Conservation (phyloP, 257 asterid species). For the Euphrasia confusa region DNA sequence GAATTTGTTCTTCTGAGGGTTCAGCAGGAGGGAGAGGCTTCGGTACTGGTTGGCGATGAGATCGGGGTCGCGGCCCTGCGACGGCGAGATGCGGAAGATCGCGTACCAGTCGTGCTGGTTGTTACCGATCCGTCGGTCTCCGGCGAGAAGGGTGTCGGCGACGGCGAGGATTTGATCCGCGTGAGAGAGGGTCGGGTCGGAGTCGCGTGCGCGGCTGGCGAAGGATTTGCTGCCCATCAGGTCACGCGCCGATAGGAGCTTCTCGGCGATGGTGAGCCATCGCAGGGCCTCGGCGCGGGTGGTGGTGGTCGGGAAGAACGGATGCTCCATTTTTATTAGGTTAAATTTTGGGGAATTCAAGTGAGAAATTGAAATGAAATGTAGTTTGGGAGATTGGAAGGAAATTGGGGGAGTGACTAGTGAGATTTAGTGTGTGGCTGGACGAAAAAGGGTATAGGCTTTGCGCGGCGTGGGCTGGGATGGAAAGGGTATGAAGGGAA, state of each 20-base stretch:
- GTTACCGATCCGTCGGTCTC: constrained; percentile 70
- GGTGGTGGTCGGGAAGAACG: constrained; percentile 65
- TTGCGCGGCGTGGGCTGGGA: not conserved
- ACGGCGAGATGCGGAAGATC: constrained; percentile 63
- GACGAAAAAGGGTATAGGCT: constrained; percentile 35
- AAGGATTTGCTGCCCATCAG: constrained; percentile 75
- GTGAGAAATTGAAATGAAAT: not conserved
- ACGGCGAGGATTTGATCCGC: constrained; percentile 87
- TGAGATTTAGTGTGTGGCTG: constrained; percentile 15
- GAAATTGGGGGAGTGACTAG: constrained; percentile 1
- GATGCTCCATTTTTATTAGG: constrained; percentile 57
- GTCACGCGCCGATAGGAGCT: constrained; percentile 77
- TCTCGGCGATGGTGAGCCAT: constrained; percentile 86
- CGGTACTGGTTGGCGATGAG: constrained; percentile 64
- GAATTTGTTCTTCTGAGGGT: constrained; percentile 67
- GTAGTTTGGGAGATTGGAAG: not conserved
- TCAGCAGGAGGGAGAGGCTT: constrained; percentile 47
- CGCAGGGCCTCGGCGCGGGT: constrained; percentile 77
- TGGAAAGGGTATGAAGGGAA: constrained; percentile 21
- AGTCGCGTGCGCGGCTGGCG: constrained; percentile 87
- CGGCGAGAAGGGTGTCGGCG: constrained; percentile 77
- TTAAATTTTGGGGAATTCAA: not conserved
- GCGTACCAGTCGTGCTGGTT: constrained; percentile 67
- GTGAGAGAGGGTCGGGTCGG: constrained; percentile 68
- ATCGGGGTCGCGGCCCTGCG: constrained; percentile 57